Conservation (phyloP, 129 eudicot species). For the Ambrosia artemisiifolia region DNA sequence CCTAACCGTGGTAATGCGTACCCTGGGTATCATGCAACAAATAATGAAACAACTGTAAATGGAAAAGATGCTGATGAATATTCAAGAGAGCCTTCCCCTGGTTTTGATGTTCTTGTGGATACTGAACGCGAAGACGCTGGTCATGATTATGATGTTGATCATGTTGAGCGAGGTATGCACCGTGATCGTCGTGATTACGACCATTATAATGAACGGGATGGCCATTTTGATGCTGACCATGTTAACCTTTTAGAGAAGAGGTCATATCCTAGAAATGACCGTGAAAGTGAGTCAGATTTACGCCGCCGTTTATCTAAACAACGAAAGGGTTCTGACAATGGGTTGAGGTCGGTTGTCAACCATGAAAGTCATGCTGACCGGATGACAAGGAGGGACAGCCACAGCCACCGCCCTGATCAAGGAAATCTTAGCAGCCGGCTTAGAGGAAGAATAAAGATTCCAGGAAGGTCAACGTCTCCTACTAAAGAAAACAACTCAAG, state of each 20-base stretch:
- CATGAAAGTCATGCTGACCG: conserved; percentile 41
- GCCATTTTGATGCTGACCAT: conserved; percentile 44
- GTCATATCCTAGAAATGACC: conserved; percentile 36
- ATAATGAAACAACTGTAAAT: conserved; percentile 36
- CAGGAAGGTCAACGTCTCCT: conserved; percentile 56
- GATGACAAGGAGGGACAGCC: conserved; percentile 49
- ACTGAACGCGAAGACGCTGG: conserved; percentile 58
- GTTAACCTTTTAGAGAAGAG: conserved; percentile 49
- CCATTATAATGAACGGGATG: conserved; percentile 36
- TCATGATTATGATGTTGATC: conserved; percentile 49
- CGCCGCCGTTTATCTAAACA: conserved; percentile 72
- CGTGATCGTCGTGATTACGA: conserved; percentile 55
- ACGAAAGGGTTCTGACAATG: conserved; percentile 44
- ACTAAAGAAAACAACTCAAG: conserved; percentile 26
- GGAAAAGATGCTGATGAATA: conserved; percentile 73
- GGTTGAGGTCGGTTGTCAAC: conserved; percentile 55
- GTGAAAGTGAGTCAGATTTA: conserved; percentile 44
- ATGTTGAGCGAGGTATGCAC: conserved; percentile 42
- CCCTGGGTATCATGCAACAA: conserved; percentile 24
- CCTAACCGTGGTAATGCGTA: conserved; percentile 17
- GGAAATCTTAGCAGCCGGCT: conserved; percentile 61
- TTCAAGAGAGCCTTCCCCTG: conserved; percentile 94
- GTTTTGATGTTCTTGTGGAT: conserved; percentile 94
- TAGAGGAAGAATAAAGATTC: conserved; percentile 73
- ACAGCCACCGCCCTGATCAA: conserved; percentile 33